A percentile compares a stretch with the other conserved stretches of the same genome.
These are phyloP conservation scores for Mucor saturninus DNA, from an alignment of 371 early-diverging fungal species.

Conservation along the genomic window DNA sequence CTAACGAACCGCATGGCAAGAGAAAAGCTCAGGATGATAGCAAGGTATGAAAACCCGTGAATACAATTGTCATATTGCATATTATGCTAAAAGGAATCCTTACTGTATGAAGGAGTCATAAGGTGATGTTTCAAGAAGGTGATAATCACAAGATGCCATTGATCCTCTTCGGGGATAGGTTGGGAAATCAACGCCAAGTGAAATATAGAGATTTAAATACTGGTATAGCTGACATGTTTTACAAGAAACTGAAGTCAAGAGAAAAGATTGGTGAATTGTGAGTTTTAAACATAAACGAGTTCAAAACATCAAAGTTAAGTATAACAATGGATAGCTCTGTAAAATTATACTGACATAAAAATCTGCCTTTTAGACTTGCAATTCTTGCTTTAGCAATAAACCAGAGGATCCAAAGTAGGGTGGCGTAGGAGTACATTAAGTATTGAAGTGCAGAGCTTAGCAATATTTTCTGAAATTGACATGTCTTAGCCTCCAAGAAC, in stretches of 20 bases:
- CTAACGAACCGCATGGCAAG: no score
- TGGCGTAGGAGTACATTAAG: no score
- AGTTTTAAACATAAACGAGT: not conserved
- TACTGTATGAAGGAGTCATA: not conserved
- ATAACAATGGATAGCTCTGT: no score
- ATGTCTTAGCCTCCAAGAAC: no score
- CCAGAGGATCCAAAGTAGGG: no score
- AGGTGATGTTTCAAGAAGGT: not conserved
- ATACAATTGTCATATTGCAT: not conserved
- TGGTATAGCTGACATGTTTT: not conserved
- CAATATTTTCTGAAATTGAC: no score
- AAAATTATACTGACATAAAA: no score
- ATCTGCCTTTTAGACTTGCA: no score
- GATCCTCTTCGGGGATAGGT: conserved; percentile 2
- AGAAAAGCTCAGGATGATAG: not conserved
- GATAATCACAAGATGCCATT: not conserved
- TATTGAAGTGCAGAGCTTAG: no score
- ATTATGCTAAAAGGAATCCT: not conserved
- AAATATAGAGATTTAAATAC: conserved; percentile 1
- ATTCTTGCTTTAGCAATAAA: no score
- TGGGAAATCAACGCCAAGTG: not conserved
- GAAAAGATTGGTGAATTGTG: conserved; percentile 4
- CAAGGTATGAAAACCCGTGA: not conserved
- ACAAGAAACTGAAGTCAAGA: not conserved
- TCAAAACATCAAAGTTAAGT: conserved; percentile 4